Base-by-base conservation (phyloP, 192 early-diverging fungal species). In the Thamnidium elegans region DNA sequence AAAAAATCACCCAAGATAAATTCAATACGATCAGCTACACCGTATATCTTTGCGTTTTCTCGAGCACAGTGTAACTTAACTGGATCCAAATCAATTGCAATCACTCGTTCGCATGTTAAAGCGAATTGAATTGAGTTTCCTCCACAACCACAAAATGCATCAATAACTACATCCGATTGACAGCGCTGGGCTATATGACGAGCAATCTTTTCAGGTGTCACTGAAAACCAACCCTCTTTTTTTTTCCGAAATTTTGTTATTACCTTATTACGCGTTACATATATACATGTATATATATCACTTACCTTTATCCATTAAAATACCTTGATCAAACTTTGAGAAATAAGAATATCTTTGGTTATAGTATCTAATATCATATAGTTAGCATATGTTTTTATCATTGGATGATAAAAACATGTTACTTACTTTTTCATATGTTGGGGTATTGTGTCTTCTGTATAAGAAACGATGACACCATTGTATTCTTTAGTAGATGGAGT, bases 51-150 rank as follows among this genome's bases (percentile, higher is more conserved):
- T 1, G 95, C 97, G 73, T 99, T 99, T 52, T 94, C 77, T 50
- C 72, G 71, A 1, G 97, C 94, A 73, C 92, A 93, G 21, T 79
- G 76, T 30, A 99, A 67, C 39, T 90, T 84, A 4, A 84, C 76
- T 7, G 86, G 84, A 65, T 94, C 90, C 55, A 96, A 90, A 60
- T 99, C 97, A 44, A 99, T 90, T 2, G 95, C 93, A 58, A 99
- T 92, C 5, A 97, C 95, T 73, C 81, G 79, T 66, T 92, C 79
- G 68, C 96, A 94, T 9, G 84, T 86, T 62, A 85, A 76, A 3
- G 97, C 95, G 84, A 99, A 97, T 76, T 97, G 94, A 70, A 99
- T 99, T 15, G 94, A 68, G 69, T 99, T 99, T 4, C 97, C 97
- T 14, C 97, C 97, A 11, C 93, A 93, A 0, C 97, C 97, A 70